phyloP scores from a whole-genome alignment of 768 basidiomycete genomes.

The Termitomyces sp. region DNA sequence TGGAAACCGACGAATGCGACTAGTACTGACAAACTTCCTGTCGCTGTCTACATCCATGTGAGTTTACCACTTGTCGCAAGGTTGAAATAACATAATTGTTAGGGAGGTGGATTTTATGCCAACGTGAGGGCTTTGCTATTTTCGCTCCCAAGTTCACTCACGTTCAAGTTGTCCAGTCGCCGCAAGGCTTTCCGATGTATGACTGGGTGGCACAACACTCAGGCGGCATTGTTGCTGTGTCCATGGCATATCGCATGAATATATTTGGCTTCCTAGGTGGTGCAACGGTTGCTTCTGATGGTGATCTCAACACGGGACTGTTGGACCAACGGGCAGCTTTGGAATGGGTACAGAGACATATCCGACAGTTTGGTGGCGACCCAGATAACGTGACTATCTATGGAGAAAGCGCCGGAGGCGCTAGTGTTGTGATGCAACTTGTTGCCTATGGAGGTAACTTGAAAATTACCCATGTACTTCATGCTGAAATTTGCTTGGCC shows the following conservation, averaged over 20 bases:
- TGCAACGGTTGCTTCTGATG: slow-evolving; percentile 31
- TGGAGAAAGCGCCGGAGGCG: slow-evolving; percentile 43
- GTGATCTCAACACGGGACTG: slow-evolving; percentile 38
- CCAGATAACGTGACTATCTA: slow-evolving; percentile 32
- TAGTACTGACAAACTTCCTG: slow-evolving; percentile 35
- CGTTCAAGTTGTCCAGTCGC: slow-evolving; percentile 26
- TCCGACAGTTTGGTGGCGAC: slow-evolving; percentile 33
- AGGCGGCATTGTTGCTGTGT: slow-evolving; percentile 31
- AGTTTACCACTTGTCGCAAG: not conserved
- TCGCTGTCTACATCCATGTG: slow-evolving; percentile 44
- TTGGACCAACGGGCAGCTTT: slow-evolving; percentile 40
- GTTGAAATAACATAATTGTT: not conserved
- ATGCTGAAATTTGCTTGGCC: not conserved
- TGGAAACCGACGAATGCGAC: slow-evolving; percentile 41
- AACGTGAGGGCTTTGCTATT: not conserved
- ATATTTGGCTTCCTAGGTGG: slow-evolving; percentile 30
- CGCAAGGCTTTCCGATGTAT: slow-evolving; percentile 47
- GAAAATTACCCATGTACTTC: slow-evolving; percentile 21
- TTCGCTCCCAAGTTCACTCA: not conserved
- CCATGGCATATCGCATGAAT: slow-evolving; percentile 31
- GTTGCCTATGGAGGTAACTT: slow-evolving; percentile 38
- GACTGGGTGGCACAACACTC: slow-evolving; percentile 45
- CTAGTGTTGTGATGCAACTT: slow-evolving; percentile 43
- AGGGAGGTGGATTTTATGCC: slow-evolving; percentile 6
- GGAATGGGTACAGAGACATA: slow-evolving; percentile 40